Evolutionary conservation across 2,329 filamentous ascomycete genomes (phyloP).

Genomic region (Penicillium sp.): DNA sequence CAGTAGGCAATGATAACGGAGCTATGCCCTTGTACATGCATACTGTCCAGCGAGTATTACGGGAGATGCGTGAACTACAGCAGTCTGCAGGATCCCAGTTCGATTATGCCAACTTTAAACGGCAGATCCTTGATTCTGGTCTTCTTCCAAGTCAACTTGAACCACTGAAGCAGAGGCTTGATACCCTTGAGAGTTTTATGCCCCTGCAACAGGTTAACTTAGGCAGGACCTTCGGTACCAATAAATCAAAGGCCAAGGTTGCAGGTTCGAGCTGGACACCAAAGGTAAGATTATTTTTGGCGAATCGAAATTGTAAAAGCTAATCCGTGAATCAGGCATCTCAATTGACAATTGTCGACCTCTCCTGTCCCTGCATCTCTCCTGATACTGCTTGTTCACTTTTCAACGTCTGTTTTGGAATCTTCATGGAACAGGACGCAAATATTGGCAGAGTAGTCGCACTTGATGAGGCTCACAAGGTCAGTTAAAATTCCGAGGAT

Average conservation of each 20-base stretch:
- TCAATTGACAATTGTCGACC: conserved; percentile 65
- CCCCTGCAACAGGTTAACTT: background rate
- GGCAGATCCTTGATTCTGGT: conserved; percentile 33
- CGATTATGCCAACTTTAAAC: conserved; percentile 49
- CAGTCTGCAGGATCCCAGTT: conserved; percentile 35
- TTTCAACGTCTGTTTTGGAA: conserved; percentile 69
- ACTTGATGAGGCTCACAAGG: conserved; percentile 77
- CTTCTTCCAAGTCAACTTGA: conserved; percentile 51
- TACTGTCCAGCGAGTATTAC: conserved; percentile 40
- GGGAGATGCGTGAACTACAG: conserved; percentile 49
- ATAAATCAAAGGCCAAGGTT: background rate
- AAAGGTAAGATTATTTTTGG: conserved; percentile 46
- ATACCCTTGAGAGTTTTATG: background rate
- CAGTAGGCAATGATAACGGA: background rate
- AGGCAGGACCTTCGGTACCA: background rate
- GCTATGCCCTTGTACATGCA: background rate
- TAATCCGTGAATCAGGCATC: background rate
- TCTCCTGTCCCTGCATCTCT: conserved; percentile 72
- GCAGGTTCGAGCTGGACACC: conserved; percentile 30
- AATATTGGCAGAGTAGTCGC: conserved; percentile 63
- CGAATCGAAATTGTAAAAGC: background rate
- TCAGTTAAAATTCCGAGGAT: conserved; percentile 23
- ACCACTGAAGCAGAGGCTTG: background rate
- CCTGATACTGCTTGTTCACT: conserved; percentile 67
- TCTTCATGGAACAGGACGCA: conserved; percentile 61